Conservation (phyloP, 441 rosid species). For the Gossypium trilobum region DNA sequence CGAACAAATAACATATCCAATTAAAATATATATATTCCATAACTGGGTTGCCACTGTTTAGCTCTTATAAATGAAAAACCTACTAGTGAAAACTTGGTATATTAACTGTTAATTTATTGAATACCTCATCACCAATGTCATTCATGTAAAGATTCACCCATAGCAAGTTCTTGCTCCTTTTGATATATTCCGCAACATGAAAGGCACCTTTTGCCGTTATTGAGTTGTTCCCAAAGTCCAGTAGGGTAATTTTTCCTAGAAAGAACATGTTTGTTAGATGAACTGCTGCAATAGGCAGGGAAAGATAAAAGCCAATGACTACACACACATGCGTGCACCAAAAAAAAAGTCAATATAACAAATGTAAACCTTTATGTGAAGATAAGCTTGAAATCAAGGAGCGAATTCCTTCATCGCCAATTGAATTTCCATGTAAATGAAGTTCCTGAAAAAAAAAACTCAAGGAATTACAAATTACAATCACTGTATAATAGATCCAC, state of each 20-base stretch:
- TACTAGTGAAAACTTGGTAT: background rate
- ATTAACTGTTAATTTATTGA: background rate
- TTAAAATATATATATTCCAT: background rate
- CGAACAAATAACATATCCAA: background rate
- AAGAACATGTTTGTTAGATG: conserved; percentile 21
- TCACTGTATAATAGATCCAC: background rate
- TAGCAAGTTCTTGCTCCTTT: conserved; percentile 76
- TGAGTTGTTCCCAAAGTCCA: conserved; percentile 90
- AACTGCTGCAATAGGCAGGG: conserved; percentile 4
- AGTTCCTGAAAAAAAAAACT: conserved; percentile 51
- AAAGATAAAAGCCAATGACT: background rate
- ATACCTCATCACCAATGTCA: conserved; percentile 91
- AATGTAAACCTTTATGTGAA: conserved; percentile 57
- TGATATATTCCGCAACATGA: conserved; percentile 72
- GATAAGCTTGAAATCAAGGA: conserved; percentile 74
- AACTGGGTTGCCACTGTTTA: background rate
- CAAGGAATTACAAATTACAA: background rate
- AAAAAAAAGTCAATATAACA: conserved; percentile 2
- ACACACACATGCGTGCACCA: background rate
- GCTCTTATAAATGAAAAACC: background rate
- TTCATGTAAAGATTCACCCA: conserved; percentile 96
- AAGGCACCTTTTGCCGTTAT: conserved; percentile 71
- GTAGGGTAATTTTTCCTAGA: conserved; percentile 65
- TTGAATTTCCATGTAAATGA: conserved; percentile 84
- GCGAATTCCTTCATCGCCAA: conserved; percentile 92